phyloP scores from a whole-genome alignment of 2,329 filamentous ascomycete genomes.

The Thermoascus crustaceus region DNA sequence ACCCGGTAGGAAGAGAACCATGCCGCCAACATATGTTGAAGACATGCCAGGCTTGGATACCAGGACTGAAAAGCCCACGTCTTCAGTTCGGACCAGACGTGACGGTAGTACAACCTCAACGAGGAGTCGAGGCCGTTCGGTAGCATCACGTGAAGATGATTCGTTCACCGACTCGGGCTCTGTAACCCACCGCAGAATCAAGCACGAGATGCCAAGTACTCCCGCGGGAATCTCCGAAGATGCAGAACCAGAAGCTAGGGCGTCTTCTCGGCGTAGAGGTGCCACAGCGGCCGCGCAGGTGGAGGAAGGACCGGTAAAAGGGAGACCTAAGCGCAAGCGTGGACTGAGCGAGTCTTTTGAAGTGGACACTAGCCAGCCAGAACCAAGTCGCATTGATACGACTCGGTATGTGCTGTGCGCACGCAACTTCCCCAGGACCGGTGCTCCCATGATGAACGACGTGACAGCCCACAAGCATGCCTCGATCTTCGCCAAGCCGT shows the following conservation, averaged over 20 bases:
- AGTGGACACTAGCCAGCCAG: conserved; percentile 18
- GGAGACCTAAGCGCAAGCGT: conserved; percentile 35
- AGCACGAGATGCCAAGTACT: conserved; percentile 27
- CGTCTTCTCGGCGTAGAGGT: conserved; percentile 21
- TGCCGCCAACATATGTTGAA: conserved; percentile 11
- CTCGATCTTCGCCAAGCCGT: conserved; percentile 68
- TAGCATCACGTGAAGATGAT: conserved; percentile 27
- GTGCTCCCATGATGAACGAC: conserved; percentile 64
- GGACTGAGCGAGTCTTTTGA: conserved; percentile 26
- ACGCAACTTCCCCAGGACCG: conserved; percentile 55
- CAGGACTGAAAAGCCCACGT: conserved; percentile 20
- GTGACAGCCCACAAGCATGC: conserved; percentile 69
- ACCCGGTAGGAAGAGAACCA: conserved; percentile 14
- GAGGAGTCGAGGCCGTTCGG: conserved; percentile 29
- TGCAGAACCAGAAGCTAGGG: conserved; percentile 22
- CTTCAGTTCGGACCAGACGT: conserved; percentile 19
- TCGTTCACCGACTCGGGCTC: conserved; percentile 12
- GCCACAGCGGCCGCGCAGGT: conserved; percentile 6
- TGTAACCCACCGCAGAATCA: conserved; percentile 18
- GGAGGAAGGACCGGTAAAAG: conserved; percentile 22
- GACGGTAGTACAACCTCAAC: conserved; percentile 29
- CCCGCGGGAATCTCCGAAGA: conserved; percentile 26
- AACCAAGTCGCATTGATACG: conserved; percentile 20
- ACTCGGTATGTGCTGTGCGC: conserved; percentile 34
- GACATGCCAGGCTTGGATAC: conserved; percentile 12